Percentiles rank a stretch among this genome's conserved stretches.
phyloP scores from a whole-genome alignment of 495 filamentous ascomycete genomes.

The Ramalina intermedia region DNA sequence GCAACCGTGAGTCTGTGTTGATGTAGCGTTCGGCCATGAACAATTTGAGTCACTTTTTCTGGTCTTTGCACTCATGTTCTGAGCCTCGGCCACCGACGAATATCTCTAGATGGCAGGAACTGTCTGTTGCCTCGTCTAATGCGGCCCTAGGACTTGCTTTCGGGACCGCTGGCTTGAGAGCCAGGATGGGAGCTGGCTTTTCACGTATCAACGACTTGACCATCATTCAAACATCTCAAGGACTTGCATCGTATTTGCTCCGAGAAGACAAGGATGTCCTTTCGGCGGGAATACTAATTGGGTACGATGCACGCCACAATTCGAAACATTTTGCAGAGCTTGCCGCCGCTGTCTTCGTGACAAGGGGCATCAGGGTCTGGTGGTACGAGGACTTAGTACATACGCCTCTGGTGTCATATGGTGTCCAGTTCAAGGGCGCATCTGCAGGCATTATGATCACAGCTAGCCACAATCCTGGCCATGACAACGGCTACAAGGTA shows the following conservation, averaged over 20 bases:
- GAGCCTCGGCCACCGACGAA: not conserved
- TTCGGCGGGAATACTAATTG: conserved; percentile 43
- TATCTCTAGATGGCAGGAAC: not conserved
- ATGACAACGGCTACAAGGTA: conserved; percentile 64
- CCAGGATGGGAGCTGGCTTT: conserved; percentile 57
- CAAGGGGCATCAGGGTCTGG: conserved; percentile 45
- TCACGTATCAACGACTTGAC: conserved; percentile 55
- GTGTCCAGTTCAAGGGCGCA: conserved; percentile 41
- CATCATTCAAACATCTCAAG: conserved; percentile 60
- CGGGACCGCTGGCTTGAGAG: conserved; percentile 56
- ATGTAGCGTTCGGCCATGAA: not conserved
- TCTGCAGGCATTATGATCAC: conserved; percentile 61
- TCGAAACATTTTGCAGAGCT: conserved; percentile 50
- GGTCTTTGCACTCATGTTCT: not conserved
- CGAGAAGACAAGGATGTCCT: conserved; percentile 23
- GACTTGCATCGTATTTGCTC: conserved; percentile 48
- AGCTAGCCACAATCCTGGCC: conserved; percentile 55
- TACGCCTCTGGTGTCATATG: conserved; percentile 59
- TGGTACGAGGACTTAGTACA: conserved; percentile 42
- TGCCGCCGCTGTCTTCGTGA: conserved; percentile 48
- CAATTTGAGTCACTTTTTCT: not conserved
- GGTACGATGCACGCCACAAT: conserved; percentile 54
- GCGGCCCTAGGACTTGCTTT: conserved; percentile 41
- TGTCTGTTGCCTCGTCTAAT: conserved; percentile 2
- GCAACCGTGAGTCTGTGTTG: conserved; percentile 27